These are phyloP conservation scores for Mycena sp. DNA, from an alignment of 1,284 basidiomycete genomes.

Conservation along the genomic window DNA sequence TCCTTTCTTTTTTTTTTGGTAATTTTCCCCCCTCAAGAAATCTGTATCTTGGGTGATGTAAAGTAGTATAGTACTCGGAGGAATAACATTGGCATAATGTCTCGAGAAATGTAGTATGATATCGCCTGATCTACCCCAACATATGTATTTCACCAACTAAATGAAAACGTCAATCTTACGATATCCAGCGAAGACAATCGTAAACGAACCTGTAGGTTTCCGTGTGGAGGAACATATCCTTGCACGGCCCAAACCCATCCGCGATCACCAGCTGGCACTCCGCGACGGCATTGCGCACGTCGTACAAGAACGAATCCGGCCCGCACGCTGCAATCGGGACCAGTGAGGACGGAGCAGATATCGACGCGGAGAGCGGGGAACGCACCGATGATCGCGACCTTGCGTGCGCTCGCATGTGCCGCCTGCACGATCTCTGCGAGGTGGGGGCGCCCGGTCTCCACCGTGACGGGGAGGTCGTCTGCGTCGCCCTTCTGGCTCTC, in stretches of 20 bases:
- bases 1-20: no score
- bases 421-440: constrained; percentile 33
- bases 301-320: constrained; percentile 44
- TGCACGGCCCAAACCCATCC: constrained; percentile 35
- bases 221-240: constrained; percentile 39
- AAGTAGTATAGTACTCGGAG: no score
- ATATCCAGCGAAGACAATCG: no score
- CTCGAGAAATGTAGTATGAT: no score
- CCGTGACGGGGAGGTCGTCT: neutral
- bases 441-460: constrained; percentile 29
- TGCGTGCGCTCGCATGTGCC: constrained; percentile 24
- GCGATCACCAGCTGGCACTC: constrained; percentile 42
- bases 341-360: neutral
- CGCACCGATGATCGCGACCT: constrained; percentile 36
- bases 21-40: no score
- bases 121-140: no score
- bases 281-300: constrained; percentile 49
- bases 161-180: no score
- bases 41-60: no score
- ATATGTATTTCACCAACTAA: no score
- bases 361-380: neutral
- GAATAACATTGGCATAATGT: no score
- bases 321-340: constrained; percentile 43
- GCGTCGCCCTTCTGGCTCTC: constrained; percentile 9
- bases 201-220: constrained; percentile 38